Evolutionary conservation across 768 basidiomycete species (phyloP).

Genomic region (Cystobasidiopsis lactophilus): DNA sequence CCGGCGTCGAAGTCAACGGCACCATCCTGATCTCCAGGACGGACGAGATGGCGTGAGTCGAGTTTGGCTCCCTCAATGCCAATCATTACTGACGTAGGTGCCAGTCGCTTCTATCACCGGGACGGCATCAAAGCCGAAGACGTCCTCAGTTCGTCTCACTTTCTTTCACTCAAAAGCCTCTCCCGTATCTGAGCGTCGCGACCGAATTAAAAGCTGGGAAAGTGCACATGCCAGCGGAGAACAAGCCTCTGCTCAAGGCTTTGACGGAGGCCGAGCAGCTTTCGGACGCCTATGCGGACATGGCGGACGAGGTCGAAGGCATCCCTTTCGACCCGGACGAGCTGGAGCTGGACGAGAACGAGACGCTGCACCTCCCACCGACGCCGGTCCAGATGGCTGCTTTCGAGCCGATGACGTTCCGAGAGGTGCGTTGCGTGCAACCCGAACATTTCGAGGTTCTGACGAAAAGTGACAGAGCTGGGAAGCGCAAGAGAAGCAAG

Average conservation of each 20-base stretch:
- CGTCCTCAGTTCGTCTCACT: not conserved
- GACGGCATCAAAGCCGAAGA: not conserved
- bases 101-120: not conserved
- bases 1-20: not conserved
- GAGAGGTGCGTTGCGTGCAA: too few species aligned
- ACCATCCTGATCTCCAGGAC: not conserved
- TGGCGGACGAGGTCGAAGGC: not conserved
- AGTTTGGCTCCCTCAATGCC: too few species aligned
- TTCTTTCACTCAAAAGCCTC: too few species aligned
- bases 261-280: not conserved
- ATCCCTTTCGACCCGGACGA: not conserved
- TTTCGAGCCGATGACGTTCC: too few species aligned
- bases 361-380: not conserved
- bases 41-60: not conserved
- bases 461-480: too few species aligned
- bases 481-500: too few species aligned
- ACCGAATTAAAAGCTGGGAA: not conserved
- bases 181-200: too few species aligned
- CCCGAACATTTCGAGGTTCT: too few species aligned
- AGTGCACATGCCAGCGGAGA: not conserved
- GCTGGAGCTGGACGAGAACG: not conserved
- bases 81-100: too few species aligned
- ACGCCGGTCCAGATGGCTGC: not conserved
- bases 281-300: not conserved
- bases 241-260: not conserved